phyloP scores from a whole-genome alignment of 371 early-diverging fungal genomes.

The Fennellomyces sp. region DNA sequence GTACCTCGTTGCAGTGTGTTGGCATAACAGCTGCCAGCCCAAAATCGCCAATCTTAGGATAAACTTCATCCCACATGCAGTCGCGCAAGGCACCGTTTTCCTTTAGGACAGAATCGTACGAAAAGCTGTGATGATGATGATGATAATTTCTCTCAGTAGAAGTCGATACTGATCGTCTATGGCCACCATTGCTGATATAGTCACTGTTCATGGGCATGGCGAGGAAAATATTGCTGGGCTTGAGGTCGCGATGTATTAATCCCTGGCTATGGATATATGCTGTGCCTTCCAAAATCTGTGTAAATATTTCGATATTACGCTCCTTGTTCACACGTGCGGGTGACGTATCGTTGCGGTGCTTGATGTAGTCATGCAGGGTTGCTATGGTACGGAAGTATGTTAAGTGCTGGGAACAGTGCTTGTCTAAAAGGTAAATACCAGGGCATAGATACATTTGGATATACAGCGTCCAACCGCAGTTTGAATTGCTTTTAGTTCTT shows the following conservation, averaged over 20 bases:
- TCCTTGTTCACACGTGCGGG: slow-evolving; percentile 34
- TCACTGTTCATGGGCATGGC: slow-evolving; percentile 19
- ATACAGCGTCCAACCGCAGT: slow-evolving; percentile 59
- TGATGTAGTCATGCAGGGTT: slow-evolving; percentile 46
- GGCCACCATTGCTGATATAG: neutral
- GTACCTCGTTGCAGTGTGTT: neutral
- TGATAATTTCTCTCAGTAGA: neutral
- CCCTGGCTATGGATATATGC: slow-evolving; percentile 74
- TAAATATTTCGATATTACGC: slow-evolving; percentile 49
- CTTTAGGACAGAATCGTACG: slow-evolving; percentile 8
- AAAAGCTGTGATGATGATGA: slow-evolving; percentile 15
- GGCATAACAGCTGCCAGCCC: slow-evolving; percentile 70
- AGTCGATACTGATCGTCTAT: slow-evolving; percentile 1
- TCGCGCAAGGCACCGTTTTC: slow-evolving; percentile 15
- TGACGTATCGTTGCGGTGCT: slow-evolving; percentile 26
- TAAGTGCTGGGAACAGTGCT: no score
- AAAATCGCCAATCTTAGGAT: slow-evolving; percentile 88
- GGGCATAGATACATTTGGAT: slow-evolving; percentile 90
- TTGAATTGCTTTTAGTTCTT: neutral
- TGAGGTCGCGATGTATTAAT: slow-evolving; percentile 79
- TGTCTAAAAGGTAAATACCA: slow-evolving; percentile 32
- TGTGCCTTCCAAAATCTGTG: slow-evolving; percentile 63
- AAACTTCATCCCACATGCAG: slow-evolving; percentile 44
- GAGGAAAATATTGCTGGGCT: slow-evolving; percentile 81
- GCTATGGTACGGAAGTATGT: slow-evolving; percentile 13